Conservation (phyloP, 768 basidiomycete species). For the Tephrocybe sp. region DNA sequence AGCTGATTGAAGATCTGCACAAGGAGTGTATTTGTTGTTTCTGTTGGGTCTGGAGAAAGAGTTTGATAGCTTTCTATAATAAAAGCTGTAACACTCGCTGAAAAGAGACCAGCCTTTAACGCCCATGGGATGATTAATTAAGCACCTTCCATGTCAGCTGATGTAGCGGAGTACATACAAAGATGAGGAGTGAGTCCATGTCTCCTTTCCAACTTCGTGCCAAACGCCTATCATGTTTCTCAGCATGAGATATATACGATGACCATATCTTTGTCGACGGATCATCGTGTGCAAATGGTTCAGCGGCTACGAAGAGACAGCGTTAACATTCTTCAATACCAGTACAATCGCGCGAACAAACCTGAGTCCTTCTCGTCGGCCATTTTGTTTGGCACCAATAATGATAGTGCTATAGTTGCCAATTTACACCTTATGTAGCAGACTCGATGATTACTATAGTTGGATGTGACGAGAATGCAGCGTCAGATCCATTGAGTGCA, state of each 20-base stretch:
- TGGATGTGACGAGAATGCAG: no score
- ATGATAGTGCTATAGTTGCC: neutral
- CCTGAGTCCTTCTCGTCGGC: slow-evolving; percentile 1
- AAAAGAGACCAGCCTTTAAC: slow-evolving; percentile 38
- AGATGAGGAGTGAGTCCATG: slow-evolving; percentile 41
- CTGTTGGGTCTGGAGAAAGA: slow-evolving; percentile 28
- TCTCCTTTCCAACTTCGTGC: slow-evolving; percentile 39
- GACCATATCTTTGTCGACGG: slow-evolving; percentile 40
- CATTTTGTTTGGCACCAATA: neutral
- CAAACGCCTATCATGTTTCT: slow-evolving; percentile 30
- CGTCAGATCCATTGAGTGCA: no score
- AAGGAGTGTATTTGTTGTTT: slow-evolving; percentile 27
- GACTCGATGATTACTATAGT: no score
- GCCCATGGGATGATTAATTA: neutral
- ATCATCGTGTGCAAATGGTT: slow-evolving; percentile 25
- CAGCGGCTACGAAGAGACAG: neutral
- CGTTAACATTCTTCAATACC: neutral
- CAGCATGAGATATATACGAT: slow-evolving; percentile 33
- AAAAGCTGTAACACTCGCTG: slow-evolving; percentile 39
- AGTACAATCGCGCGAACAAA: neutral
- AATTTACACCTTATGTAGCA: neutral
- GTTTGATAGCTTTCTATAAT: slow-evolving; percentile 38
- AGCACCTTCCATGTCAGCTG: neutral
- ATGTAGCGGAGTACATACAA: slow-evolving; percentile 23
- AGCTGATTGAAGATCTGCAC: slow-evolving; percentile 32